Base-by-base conservation (phyloP, 2,329 filamentous ascomycete species). In the Colletotrichum tamarilloi region DNA sequence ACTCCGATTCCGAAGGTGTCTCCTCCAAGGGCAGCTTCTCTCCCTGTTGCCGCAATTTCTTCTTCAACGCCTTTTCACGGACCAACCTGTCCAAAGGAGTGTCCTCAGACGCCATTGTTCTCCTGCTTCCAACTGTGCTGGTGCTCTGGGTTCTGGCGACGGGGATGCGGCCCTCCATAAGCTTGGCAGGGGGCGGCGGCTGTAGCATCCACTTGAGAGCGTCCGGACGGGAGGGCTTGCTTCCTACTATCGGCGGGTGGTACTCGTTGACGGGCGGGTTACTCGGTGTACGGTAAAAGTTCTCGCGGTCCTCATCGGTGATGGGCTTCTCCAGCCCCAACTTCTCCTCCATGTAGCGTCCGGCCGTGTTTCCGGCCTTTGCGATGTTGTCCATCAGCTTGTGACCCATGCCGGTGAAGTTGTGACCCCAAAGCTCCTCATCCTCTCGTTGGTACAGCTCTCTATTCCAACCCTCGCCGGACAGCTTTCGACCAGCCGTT, bases 191-290 rank as follows among this genome's bases (percentile, higher is more conserved):
- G n/a, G 95, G 95, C 1, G 95, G 95, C 2, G 95, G 95, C 79
- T 97, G 94, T 64, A 97, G 86, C 95, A 98, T 98, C 95, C 95
- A 98, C 79, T 88, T 89, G 67, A 93, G 92, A 73, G 94, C 94
- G 67, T 91, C 91, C 79, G 86, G 91, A 80, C 90, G 91, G 49
- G 87, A 88, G 16, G 92, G 93, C 69, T 90, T 93, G 82, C 91
- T 94, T 81, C 90, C 94, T 74, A 97, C 93, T 64, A 97, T 92
- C 3, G 95, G 94, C 5, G 94, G 94, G 80, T 97, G 94, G 72
- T 95, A 90, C 74, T 97, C 94, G 83, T 97, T 97, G 77, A 97
- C 91, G 4, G 94, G 94, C 8, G 92, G 94, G 78, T 92, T 92
- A 72, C 83, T 85, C 49, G 87, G 86, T 6, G 89, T 84, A 63